Evolutionary conservation across 805 yeast species (phyloP), one percentile per base, ranked within the genome.

Genomic region (Metschnikowia gelsemii): DNA sequence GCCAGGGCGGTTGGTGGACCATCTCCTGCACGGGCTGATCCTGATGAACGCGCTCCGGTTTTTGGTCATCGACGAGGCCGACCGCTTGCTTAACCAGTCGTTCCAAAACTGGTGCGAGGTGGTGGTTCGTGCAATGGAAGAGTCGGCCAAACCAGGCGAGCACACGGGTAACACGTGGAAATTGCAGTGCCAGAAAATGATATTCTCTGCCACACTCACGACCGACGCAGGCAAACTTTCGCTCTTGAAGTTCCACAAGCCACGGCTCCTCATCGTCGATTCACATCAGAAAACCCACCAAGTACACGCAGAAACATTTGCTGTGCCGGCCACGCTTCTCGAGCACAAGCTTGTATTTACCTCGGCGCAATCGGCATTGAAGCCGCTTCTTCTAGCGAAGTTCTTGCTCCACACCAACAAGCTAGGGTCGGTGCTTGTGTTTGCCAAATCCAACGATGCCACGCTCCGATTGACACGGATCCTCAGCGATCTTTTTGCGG

Each of bases 191-290:
- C 57, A 83, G 67, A 66, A 90, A 52, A 72, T 91, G 60, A 74
- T 93, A 3, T 88, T 93, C 57, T 83, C 95, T 36, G 99, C 99
- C 6, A 93, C 99, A 0, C 73, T 93, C 39, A 88, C 97, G 3
- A 83, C 96, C 2, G 95, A 90, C 59, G 87, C 97, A 0, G 96
- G 93, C 21, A 87, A 86, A 57, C 67, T 93, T 42, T 75, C 91
- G 7, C 76, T 79, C 33, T 71, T 93, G 44, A 78, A 82, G 38
- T 76, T 93, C 47, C 68, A 70, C 43, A 73, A 72, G 51, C 97
- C 95, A n/a, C 73, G 82, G 54, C 62, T 93, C 35, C 69, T 87
- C 29, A 80, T 88, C 43, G 83, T 90, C 32, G 87, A 89, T 45
- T 77, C 78, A n/a, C n/a, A n/a, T n/a, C n/a, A n/a, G n/a, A n/a